Evolutionary conservation across 345 rosid genomes (phyloP).

Genomic region (Pelargonium nanum): DNA sequence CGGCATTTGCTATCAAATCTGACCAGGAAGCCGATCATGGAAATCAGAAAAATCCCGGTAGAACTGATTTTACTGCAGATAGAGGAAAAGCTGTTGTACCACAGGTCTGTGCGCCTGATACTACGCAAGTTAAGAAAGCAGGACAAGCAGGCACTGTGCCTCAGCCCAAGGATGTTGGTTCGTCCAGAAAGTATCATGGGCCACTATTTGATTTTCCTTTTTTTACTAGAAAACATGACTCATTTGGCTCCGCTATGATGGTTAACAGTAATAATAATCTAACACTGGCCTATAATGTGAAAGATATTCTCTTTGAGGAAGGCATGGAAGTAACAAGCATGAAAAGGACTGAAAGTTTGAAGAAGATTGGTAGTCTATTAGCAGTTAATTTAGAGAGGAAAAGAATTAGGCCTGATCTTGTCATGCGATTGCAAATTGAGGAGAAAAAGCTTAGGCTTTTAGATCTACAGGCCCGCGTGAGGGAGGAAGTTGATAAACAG

Average conservation of each 20-base stretch:
- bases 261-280: constrained; percentile 69
- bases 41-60: constrained; percentile 38
- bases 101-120: constrained; percentile 45
- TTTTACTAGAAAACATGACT: constrained; percentile 91
- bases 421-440: constrained; percentile 91
- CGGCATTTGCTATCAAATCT: constrained; percentile 40
- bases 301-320: constrained; percentile 87
- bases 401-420: constrained; percentile 98
- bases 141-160: constrained; percentile 41
- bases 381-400: constrained; percentile 89
- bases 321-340: constrained; percentile 66
- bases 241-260: constrained; percentile 58
- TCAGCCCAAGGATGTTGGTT: constrained; percentile 60
- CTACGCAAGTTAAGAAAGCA: constrained; percentile 57
- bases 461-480: constrained; percentile 71
- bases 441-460: constrained; percentile 79
- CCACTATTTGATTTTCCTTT: constrained; percentile 97
- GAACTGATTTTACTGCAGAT: constrained; percentile 55
- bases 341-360: constrained; percentile 70
- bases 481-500: constrained; percentile 87
- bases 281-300: constrained; percentile 73
- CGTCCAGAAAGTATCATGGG: constrained; percentile 92
- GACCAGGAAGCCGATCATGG: constrained; percentile 65
- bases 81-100: constrained; percentile 60
- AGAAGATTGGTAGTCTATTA: constrained; percentile 68